Evolutionary conservation across 176 grass and related monocot species (phyloP).

Genomic region (Oryza meridionalis): DNA sequence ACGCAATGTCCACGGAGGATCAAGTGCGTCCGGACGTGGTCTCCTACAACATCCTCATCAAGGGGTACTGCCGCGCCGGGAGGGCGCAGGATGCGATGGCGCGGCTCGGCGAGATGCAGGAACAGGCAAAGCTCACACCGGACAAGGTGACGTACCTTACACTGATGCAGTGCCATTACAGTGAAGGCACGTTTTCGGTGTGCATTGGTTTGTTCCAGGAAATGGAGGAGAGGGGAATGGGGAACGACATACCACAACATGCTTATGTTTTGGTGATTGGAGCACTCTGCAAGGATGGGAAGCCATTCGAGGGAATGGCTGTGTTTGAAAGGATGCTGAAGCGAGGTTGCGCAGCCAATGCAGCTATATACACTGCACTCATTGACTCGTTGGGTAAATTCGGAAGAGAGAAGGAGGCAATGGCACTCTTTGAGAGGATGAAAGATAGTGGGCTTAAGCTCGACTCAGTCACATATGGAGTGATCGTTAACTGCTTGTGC

Average conservation of each 20-base stretch:
- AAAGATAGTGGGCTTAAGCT: conserved; percentile 59
- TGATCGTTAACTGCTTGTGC: conserved; percentile 84
- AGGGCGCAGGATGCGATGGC: conserved; percentile 57
- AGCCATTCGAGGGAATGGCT: conserved; percentile 71
- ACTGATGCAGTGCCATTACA: conserved; percentile 77
- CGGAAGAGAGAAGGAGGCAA: conserved; percentile 57
- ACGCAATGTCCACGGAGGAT: conserved; percentile 62
- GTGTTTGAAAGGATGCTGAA: conserved; percentile 80
- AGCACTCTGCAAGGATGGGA: conserved; percentile 63
- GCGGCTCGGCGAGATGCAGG: conserved; percentile 50
- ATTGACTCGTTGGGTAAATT: conserved; percentile 69
- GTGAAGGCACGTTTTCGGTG: conserved; percentile 49
- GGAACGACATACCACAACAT: conserved; percentile 75
- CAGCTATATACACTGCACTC: conserved; percentile 66
- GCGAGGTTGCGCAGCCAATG: conserved; percentile 60
- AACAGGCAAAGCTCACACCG: conserved; percentile 43
- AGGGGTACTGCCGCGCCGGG: conserved; percentile 68
- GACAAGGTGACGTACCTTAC: conserved; percentile 84
- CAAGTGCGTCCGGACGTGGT: conserved; percentile 59
- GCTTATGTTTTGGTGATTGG: conserved; percentile 72
- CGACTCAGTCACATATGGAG: conserved; percentile 67
- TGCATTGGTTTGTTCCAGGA: conserved; percentile 72
- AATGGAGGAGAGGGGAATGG: conserved; percentile 74
- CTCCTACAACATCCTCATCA: conserved; percentile 83
- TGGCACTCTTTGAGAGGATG: conserved; percentile 82